Conservation (phyloP, 2,329 filamentous ascomycete genomes). For the Penicillium verrucosum region DNA sequence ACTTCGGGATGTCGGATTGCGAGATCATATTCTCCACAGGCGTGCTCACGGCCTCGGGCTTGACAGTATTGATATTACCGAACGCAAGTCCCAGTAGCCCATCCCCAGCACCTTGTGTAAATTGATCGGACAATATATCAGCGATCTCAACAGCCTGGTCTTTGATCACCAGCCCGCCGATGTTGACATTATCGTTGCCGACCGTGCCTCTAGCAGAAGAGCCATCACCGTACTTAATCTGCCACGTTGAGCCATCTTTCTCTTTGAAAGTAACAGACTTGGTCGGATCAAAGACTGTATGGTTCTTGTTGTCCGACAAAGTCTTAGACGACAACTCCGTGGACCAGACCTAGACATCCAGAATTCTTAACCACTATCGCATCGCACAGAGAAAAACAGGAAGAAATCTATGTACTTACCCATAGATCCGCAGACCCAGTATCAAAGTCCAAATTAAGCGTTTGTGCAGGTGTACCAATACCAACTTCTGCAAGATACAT, state of each 20-base stretch:
- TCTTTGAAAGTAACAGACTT: conserved; percentile 61
- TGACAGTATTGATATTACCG: conserved; percentile 61
- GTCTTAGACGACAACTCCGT: conserved; percentile 46
- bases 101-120: conserved; percentile 56
- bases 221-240: conserved; percentile 66
- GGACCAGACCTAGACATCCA: conserved; percentile 51
- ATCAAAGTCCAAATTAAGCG: conserved; percentile 63
- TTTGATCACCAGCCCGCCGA: conserved; percentile 62
- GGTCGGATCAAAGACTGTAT: conserved; percentile 58
- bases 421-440: conserved; percentile 69
- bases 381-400: not conserved
- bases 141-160: conserved; percentile 65
- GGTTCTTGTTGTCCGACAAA: conserved; percentile 36
- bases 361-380: conserved; percentile 9
- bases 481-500: conserved; percentile 62
- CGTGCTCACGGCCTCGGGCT: conserved; percentile 54
- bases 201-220: conserved; percentile 65
- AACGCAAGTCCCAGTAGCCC: conserved; percentile 67
- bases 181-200: conserved; percentile 59
- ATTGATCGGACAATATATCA: conserved; percentile 56
- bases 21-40: conserved; percentile 68
- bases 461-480: conserved; percentile 65
- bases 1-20: conserved; percentile 53
- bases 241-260: conserved; percentile 53
- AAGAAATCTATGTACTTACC: conserved; percentile 43